phyloP scores from a whole-genome alignment of 192 early-diverging fungal species.

The Linnemannia schmuckeri region DNA sequence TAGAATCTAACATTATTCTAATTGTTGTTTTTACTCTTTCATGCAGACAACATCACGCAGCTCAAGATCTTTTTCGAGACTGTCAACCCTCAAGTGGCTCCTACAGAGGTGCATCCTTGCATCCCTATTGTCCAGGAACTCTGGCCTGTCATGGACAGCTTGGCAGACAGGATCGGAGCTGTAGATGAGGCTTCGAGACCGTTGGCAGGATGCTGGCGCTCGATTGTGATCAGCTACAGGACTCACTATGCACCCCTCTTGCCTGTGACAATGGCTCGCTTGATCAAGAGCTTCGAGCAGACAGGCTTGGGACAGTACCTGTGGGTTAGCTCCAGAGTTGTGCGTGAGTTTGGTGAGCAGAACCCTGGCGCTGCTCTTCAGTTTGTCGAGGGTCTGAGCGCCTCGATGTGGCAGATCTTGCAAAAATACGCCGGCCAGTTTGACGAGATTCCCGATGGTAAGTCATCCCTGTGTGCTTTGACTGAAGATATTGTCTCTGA shows the following conservation, averaged over 20 bases:
- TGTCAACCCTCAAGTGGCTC: slow-evolving; percentile 63
- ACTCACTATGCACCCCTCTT: slow-evolving; percentile 69
- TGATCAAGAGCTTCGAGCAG: slow-evolving; percentile 77
- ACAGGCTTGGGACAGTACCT: slow-evolving; percentile 79
- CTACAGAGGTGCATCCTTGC: slow-evolving; percentile 71
- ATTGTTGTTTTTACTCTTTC: neutral
- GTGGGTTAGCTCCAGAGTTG: slow-evolving; percentile 81
- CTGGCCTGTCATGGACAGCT: slow-evolving; percentile 79
- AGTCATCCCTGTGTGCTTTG: slow-evolving; percentile 11
- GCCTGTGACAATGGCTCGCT: slow-evolving; percentile 67
- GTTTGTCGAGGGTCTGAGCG: slow-evolving; percentile 76
- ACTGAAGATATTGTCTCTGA: neutral
- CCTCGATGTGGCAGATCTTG: slow-evolving; percentile 70
- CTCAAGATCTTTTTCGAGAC: slow-evolving; percentile 73
- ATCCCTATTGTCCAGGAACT: slow-evolving; percentile 74
- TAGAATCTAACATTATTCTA: neutral
- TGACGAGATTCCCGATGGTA: slow-evolving; percentile 78
- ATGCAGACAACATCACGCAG: slow-evolving; percentile 68
- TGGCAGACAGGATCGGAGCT: slow-evolving; percentile 66
- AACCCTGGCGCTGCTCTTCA: slow-evolving; percentile 64
- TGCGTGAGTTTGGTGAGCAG: slow-evolving; percentile 74
- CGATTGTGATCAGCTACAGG: slow-evolving; percentile 70
- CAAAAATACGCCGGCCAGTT: slow-evolving; percentile 63
- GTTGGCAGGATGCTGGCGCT: slow-evolving; percentile 68
- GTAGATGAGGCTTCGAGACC: slow-evolving; percentile 63